Evolutionary conservation across 2,329 filamentous ascomycete species (phyloP).

Genomic region (Exserohilum turcica): DNA sequence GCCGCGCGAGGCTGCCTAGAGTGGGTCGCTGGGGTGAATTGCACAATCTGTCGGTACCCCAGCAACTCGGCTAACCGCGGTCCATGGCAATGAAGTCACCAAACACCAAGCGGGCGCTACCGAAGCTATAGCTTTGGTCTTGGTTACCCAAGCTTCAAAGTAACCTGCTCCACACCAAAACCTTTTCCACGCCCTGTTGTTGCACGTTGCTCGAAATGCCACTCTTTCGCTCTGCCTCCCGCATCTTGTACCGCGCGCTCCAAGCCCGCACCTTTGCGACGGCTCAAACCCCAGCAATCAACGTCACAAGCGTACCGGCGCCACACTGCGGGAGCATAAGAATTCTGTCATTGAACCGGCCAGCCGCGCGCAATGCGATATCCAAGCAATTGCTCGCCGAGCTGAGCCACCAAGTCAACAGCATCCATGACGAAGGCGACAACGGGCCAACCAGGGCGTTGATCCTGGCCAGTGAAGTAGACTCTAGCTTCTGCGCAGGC

Average conservation of each 20-base stretch:
- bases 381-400: slow-evolving; percentile 76
- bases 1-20: background rate
- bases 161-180: background rate
- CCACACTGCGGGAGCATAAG: slow-evolving; percentile 83
- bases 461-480: slow-evolving; percentile 82
- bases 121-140: slow-evolving; percentile 1
- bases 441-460: slow-evolving; percentile 73
- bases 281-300: slow-evolving; percentile 62
- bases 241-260: slow-evolving; percentile 28
- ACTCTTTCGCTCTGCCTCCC: slow-evolving; percentile 26
- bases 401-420: slow-evolving; percentile 73
- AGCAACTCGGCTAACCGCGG: slow-evolving; percentile 25
- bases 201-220: slow-evolving; percentile 27
- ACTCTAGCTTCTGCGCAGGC: slow-evolving; percentile 88
- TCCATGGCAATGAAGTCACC: slow-evolving; percentile 11
- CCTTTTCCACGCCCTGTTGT: background rate
- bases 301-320: slow-evolving; percentile 75
- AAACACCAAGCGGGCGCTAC: background rate
- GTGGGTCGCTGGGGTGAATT: background rate
- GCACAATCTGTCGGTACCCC: background rate
- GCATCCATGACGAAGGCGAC: slow-evolving; percentile 66
- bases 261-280: slow-evolving; percentile 48
- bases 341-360: slow-evolving; percentile 85
- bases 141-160: background rate
- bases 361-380: slow-evolving; percentile 86